Percentiles rank a stretch among this genome's conserved stretches.
Evolutionary conservation across 2,329 filamentous ascomycete species (phyloP).

Genomic region (Pseudogymnoascus sp.): DNA sequence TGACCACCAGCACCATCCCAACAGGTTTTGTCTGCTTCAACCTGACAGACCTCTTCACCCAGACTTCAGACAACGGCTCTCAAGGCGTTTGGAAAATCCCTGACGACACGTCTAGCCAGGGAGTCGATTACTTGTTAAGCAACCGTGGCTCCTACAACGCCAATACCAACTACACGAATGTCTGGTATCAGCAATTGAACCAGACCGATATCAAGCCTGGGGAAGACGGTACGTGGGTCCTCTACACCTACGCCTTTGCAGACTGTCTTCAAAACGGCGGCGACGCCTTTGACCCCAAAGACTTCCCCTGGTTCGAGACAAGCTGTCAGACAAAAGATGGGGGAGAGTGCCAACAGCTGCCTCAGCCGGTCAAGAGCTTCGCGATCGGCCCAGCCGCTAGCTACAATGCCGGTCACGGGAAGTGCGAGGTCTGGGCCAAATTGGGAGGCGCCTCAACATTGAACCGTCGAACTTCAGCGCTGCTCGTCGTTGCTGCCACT

Average conservation of each 20-base stretch:
- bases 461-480: neutral
- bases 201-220: neutral
- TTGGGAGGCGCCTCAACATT: neutral
- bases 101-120: neutral
- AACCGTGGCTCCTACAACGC: neutral
- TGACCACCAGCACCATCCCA: neutral
- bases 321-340: neutral
- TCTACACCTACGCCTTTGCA: neutral
- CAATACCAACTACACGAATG: neutral
- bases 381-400: neutral
- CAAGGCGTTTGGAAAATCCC: neutral
- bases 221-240: neutral
- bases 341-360: neutral
- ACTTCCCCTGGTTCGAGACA: conserved; percentile 2
- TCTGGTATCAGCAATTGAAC: neutral
- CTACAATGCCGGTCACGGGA: neutral
- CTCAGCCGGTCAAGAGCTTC: neutral
- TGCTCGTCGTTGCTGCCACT: neutral
- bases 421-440: neutral
- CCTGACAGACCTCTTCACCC: neutral
- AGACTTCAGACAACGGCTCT: neutral
- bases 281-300: neutral
- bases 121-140: neutral
- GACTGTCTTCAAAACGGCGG: neutral
- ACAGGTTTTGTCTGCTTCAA: neutral